Percentiles rank a stretch among this genome's conserved stretches.
Evolutionary conservation across 2,329 filamentous ascomycete species (phyloP).

Genomic region (Acrocalymma vagum): DNA sequence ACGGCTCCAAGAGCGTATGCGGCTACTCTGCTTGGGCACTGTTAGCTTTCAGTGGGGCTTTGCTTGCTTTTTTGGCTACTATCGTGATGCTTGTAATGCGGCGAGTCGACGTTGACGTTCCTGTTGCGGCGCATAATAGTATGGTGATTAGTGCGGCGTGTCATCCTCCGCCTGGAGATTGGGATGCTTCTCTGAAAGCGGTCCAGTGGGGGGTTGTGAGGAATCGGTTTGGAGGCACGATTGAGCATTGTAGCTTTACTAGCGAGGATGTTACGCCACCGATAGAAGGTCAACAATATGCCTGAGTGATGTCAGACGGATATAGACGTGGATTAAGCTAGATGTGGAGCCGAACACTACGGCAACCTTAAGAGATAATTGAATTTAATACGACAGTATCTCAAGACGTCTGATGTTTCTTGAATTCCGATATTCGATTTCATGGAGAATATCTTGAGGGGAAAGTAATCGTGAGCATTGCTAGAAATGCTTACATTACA

Average conservation of each 20-base stretch:
- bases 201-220: conserved; percentile 37
- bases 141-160: conserved; percentile 34
- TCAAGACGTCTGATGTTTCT: no score
- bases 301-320: no score
- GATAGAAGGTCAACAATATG: no score
- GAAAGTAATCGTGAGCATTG: no score
- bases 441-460: no score
- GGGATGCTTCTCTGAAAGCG: conserved; percentile 19
- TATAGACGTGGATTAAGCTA: no score
- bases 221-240: conserved; percentile 8
- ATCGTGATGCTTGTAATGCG: conserved; percentile 67
- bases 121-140: conserved; percentile 78
- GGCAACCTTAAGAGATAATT: no score
- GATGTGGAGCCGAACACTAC: no score
- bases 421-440: no score
- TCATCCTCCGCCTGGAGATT: conserved; percentile 24
- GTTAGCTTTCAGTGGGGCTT: neutral
- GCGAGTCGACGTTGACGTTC: conserved; percentile 77
- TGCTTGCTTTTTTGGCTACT: conserved; percentile 3
- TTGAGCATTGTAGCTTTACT: conserved; percentile 28
- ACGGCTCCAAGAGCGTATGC: conserved; percentile 9
- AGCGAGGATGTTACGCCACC: no score
- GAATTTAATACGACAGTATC: no score
- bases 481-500: no score
- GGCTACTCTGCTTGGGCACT: conserved; percentile 15